Conservation (phyloP, 306 rosid genomes). For the Sesbania bispinosa region DNA sequence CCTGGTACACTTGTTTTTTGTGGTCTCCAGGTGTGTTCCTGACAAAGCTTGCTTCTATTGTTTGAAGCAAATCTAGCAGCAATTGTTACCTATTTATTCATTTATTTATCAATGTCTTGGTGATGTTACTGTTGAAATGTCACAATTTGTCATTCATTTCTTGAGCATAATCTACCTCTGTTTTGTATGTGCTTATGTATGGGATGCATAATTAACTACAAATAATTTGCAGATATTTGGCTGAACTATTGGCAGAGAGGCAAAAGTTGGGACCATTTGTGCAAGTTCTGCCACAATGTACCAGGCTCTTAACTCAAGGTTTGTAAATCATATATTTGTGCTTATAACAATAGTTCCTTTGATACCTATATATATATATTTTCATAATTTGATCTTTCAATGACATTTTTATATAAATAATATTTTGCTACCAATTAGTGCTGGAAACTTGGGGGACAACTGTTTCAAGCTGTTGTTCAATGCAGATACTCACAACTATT, state of each 20-base stretch:
- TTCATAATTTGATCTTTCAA: background rate
- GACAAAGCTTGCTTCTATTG: background rate
- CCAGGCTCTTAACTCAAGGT: slow-evolving; percentile 82
- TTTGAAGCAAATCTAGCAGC: background rate
- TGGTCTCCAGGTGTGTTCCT: background rate
- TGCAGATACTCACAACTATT: background rate
- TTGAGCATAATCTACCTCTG: background rate
- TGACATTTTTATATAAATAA: background rate
- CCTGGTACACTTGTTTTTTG: background rate
- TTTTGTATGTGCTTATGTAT: slow-evolving; percentile 1
- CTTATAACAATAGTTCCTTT: background rate
- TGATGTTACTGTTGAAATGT: background rate
- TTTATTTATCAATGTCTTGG: background rate
- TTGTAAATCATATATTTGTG: background rate
- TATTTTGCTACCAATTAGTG: background rate
- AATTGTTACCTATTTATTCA: background rate
- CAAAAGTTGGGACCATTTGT: slow-evolving; percentile 80
- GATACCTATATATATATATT: background rate
- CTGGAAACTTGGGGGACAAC: background rate
- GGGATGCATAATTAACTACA: slow-evolving; percentile 7
- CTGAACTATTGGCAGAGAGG: slow-evolving; percentile 74
- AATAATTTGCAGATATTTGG: slow-evolving; percentile 55
- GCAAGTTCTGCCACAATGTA: slow-evolving; percentile 73
- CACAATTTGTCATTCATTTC: background rate
- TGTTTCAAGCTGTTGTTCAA: background rate